A percentile compares a stretch with the other conserved stretches of the same genome.
Conservation (phyloP, 257 asterid genomes). For the Solanum rostratum region DNA sequence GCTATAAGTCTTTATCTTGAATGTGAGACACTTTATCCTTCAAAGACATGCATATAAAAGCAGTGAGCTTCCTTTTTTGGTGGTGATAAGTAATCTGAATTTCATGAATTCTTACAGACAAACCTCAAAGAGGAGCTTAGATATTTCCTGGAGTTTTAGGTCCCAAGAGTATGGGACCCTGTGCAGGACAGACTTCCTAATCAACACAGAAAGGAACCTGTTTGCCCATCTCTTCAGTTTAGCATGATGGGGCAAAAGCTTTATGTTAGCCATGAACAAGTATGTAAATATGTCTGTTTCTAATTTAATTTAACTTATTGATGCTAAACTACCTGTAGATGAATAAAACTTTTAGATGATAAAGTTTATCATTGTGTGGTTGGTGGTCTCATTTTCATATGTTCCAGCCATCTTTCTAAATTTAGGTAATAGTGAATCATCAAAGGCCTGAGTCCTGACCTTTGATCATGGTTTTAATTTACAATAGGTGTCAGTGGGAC, state of each 20-base stretch:
- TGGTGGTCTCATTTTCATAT: background rate
- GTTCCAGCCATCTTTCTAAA: background rate
- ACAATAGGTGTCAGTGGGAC: constrained; percentile 67
- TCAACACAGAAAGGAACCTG: constrained; percentile 75
- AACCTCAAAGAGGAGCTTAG: constrained; percentile 83
- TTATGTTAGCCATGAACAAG: constrained; percentile 77
- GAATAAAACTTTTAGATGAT: background rate
- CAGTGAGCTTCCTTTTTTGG: background rate
- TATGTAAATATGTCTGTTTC: constrained; percentile 12
- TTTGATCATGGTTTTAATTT: background rate
- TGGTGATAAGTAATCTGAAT: background rate
- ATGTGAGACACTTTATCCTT: constrained; percentile 25
- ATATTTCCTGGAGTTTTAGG: constrained; percentile 80
- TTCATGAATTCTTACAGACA: constrained; percentile 37
- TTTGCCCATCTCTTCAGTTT: constrained; percentile 70
- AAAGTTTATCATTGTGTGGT: background rate
- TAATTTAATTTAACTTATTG: background rate
- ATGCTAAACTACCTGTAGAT: background rate
- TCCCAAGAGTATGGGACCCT: constrained; percentile 80
- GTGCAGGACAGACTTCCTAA: constrained; percentile 55
- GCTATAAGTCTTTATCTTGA: constrained; percentile 73
- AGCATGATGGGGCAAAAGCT: constrained; percentile 93
- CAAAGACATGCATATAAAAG: background rate
- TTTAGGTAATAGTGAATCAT: background rate
- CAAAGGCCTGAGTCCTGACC: background rate